Evolutionary conservation across 805 yeast genomes (phyloP), one percentile per base, ranked within the genome.

Genomic region (Kluyveromyces aestuarii): DNA sequence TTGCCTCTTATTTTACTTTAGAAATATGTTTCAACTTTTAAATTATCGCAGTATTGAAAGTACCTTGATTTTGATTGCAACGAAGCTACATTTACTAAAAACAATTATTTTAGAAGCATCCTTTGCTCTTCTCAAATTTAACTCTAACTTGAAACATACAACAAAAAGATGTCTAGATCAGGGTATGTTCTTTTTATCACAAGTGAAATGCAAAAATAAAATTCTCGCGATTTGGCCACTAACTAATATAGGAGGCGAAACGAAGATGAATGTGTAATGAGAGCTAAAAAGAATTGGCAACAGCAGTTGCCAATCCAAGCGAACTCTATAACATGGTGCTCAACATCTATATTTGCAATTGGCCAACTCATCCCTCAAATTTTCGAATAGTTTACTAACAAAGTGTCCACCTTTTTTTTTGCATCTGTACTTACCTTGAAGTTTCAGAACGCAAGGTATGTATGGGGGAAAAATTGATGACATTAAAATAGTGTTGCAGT

Each of bases 401-500:
- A 30, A 11, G 35, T 30, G 14, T 30, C 35, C 35, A 13, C 25
- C 25, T 21, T 30, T 11, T 10, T 27, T 30, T 30, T 30, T 30
- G 35, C 35, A 11, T 30, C 35, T 10, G 35, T 30, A 10, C 14
- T 30, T 30, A 8, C 35, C 35, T 30, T 11, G 11, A 30, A 10
- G 11, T 13, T 30, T 13, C 7, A 11, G 11, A 30, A 30, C 4
- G 9, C 44, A 21, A 27, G 44, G 35, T 33, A 21, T 17, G 27
- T 41, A 16, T 17, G 13, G 18, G 6, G 25, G 6, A 38, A 42
- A 25, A 19, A 44, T 14, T 41, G 41, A 46, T 35, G 40, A 21
- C 27, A 19, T 27, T 25, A 59, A 50, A 16, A 25, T 54, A 82
- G 93, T 74, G 91, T 85, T 66, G 82, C 87, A 56, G 87, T 85